Conservation (phyloP, 2,329 filamentous ascomycete species). For the Hyphodiscus sp. region DNA sequence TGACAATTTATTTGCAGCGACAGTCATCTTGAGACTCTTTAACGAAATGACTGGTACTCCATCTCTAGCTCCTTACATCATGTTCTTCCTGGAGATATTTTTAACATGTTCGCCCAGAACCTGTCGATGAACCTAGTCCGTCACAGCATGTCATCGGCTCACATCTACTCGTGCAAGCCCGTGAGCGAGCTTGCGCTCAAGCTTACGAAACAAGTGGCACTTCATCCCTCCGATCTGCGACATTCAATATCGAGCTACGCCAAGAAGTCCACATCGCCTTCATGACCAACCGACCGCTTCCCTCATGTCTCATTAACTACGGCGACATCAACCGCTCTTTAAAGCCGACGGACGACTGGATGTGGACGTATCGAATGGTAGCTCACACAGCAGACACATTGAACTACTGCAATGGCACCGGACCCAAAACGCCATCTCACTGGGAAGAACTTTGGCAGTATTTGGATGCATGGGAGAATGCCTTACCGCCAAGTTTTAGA, state of each 20-base stretch:
- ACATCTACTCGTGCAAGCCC: neutral
- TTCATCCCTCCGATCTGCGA: neutral
- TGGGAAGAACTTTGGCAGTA: neutral
- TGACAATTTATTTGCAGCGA: slow-evolving; percentile 47
- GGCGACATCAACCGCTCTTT: slow-evolving; percentile 22
- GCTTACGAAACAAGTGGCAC: neutral
- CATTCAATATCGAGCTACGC: slow-evolving; percentile 39
- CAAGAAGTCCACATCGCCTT: slow-evolving; percentile 42
- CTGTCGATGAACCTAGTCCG: neutral
- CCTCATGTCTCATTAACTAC: slow-evolving; percentile 26
- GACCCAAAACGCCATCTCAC: neutral
- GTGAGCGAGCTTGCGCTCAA: neutral
- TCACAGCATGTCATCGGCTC: neutral
- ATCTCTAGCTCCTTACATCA: neutral
- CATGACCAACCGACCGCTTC: slow-evolving; percentile 31
- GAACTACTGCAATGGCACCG: slow-evolving; percentile 9
- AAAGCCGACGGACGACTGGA: slow-evolving; percentile 6
- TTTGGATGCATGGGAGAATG: neutral
- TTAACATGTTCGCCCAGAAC: neutral
- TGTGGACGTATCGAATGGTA: slow-evolving; percentile 9
- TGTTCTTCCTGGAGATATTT: neutral
- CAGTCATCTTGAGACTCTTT: slow-evolving; percentile 49
- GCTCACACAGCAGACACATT: slow-evolving; percentile 7
- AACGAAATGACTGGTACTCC: slow-evolving; percentile 41
- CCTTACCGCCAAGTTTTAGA: neutral